Base-by-base conservation (phyloP, 2,329 filamentous ascomycete genomes). In the Cladorrhinum sp. region DNA sequence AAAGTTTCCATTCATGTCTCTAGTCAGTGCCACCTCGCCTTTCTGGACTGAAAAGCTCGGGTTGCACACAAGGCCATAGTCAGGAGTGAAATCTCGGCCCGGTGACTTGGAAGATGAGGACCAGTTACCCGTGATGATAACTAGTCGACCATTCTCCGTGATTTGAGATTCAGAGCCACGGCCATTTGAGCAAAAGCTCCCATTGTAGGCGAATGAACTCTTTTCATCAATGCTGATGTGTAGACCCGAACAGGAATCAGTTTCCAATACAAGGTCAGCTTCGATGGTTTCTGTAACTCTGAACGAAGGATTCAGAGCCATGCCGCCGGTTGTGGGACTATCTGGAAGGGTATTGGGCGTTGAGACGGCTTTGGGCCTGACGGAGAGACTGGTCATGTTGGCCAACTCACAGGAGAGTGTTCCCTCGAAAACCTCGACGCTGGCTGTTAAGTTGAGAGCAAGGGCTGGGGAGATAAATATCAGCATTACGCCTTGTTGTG, bases 311-410 rank as follows among this genome's bases (percentile, higher is more conserved):
- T 5, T 30, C 26, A 30, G 26, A 30, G 26, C 26, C 26, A 30
- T 30, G 26, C 26, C 26, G 4, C 26, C 10, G 5, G 26, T 30
- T 30, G 26, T 30, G 5, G 26, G 26, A 30, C 26, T 24, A 24
- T 48, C 20, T n/a, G 55, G 55, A 21, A 57, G 55, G 5, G 55
- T 57, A 39, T 57, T 57, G 7, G 28, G 28, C n/a, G 33, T 49
- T 16, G 33, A 36, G 10, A 10, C 18, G n/a, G n/a, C 21, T 39
- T 46, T 24, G 18, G 18, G 18, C 23, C 5, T 46, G 7, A 42
- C 33, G 5, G 5, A 4, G 3, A 24, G n/a, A 8, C 28, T 46
- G 18, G 24, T 39, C 2, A 57, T 16, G 12, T n/a, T 49, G 21
- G 39, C 55, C 3, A 30, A n/a, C n/a, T 57, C 55, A 24, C 55